Evolutionary conservation across 495 filamentous ascomycete genomes (phyloP).

Genomic region (Amphirosellinia nigrospora): DNA sequence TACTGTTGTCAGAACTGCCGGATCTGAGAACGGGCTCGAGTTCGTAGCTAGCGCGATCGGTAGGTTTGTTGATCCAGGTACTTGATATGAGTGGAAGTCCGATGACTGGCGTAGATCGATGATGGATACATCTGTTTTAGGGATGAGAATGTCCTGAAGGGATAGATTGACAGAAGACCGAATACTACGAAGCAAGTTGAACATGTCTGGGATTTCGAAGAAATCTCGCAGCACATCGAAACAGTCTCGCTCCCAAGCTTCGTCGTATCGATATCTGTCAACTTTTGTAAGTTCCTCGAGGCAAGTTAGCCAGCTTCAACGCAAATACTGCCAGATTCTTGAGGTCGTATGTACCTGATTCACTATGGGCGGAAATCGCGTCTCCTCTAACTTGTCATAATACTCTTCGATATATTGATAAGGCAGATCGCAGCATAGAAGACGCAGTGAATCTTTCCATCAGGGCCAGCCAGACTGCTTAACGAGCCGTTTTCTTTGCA

Average conservation of each 20-base stretch:
- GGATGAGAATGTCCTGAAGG: background rate
- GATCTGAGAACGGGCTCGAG: background rate
- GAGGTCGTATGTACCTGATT: background rate
- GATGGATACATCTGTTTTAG: background rate
- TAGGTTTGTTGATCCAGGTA: background rate
- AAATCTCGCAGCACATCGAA: conserved; percentile 47
- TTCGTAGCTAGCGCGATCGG: background rate
- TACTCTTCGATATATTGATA: conserved; percentile 69
- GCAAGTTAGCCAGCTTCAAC: background rate
- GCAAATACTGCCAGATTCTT: background rate
- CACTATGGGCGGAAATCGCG: conserved; percentile 59
- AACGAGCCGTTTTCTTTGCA: conserved; percentile 43
- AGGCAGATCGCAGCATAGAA: conserved; percentile 66
- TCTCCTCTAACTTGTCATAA: conserved; percentile 58
- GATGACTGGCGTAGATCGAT: background rate
- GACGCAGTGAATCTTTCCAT: background rate
- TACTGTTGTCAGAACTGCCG: background rate
- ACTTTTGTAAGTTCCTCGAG: conserved; percentile 22
- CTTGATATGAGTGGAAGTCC: background rate
- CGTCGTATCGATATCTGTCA: conserved; percentile 61
- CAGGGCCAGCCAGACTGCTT: background rate
- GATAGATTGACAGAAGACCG: background rate
- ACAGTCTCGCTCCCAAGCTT: conserved; percentile 55
- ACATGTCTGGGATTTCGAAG: conserved; percentile 41
- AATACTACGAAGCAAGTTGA: conserved; percentile 22